Base-by-base conservation (phyloP, 2,329 filamentous ascomycete species). In the Aspergillus udagawae region DNA sequence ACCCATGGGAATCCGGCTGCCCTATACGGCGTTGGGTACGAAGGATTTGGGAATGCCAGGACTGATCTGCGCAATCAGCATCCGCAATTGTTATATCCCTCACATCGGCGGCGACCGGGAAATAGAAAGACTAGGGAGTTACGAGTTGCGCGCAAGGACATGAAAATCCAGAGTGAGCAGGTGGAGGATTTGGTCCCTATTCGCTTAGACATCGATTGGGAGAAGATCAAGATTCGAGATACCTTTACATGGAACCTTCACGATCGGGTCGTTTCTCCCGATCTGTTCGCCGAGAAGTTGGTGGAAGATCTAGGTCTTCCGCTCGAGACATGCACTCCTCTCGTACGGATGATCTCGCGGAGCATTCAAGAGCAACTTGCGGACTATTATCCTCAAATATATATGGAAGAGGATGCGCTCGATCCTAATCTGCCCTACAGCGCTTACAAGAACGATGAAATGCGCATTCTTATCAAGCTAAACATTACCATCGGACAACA, bases 191-290 rank as follows among this genome's bases (percentile, higher is more conserved):
- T 99, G 54, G 90, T 97, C 1, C 94, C 94, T 2, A 84, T 99
- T 63, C 86, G 94, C 50, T 78, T 99, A 54, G 94, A 99, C 67
- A 90, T 97, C 51, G 94, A 99, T 69, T 90, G 90, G 83, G 93
- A 97, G 64, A 96, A 96, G 78, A 85, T 97, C 66, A 94, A 94
- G 75, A 82, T 99, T 59, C 89, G 94, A 72, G 94, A 99, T 74
- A 97, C 94, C 0, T 97, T 99, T 65, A 97, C 94, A 3, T 99
- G 93, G 92, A 99, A 99, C 73, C 82, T 97, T 38, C 91, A 97
- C 76, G 94, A 99, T 72, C 88, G 92, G 57, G 83, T 94, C 12
- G 84, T 95, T 3, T 82, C 85, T 23, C 85, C 88, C 21, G 89
- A 96, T 56, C 75, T 94, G 10, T 97, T 97, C 72, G 90, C 92